These are phyloP conservation scores for Bryoglossum gracile DNA, from an alignment of 495 filamentous ascomycete species.

Conservation along the genomic window DNA sequence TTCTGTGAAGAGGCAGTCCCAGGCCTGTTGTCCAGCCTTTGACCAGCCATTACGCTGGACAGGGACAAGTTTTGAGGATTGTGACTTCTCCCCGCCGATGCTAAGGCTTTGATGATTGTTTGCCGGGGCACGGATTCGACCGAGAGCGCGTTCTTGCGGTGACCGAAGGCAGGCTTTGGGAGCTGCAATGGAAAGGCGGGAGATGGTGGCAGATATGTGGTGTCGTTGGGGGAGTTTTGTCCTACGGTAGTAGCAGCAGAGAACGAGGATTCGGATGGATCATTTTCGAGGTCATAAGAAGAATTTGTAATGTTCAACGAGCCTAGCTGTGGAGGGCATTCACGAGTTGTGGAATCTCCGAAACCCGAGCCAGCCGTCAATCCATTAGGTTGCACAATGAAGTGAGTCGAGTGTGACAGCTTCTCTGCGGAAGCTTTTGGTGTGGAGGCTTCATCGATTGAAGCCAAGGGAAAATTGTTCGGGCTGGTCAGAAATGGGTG, in stretches of 20 bases:
- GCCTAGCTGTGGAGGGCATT: slow-evolving; percentile 29
- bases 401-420: neutral
- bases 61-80: slow-evolving; percentile 46
- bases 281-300: slow-evolving; percentile 28
- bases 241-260: slow-evolving; percentile 25
- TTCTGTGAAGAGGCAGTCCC: slow-evolving; percentile 46
- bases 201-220: slow-evolving; percentile 17
- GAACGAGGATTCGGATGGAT: slow-evolving; percentile 22
- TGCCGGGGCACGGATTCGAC: slow-evolving; percentile 71
- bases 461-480: slow-evolving; percentile 19
- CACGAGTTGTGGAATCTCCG: slow-evolving; percentile 36
- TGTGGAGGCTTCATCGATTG: slow-evolving; percentile 11
- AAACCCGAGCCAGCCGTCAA: slow-evolving; percentile 23
- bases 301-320: slow-evolving; percentile 28
- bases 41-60: slow-evolving; percentile 39
- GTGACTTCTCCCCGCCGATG: slow-evolving; percentile 58
- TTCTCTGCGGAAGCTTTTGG: neutral
- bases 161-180: slow-evolving; percentile 39
- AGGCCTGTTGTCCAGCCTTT: slow-evolving; percentile 18
- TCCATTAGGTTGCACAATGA: slow-evolving; percentile 7
- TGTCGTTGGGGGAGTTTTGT: slow-evolving; percentile 15
- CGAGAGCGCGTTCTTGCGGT: slow-evolving; percentile 56
- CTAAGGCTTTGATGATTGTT: slow-evolving; percentile 83
- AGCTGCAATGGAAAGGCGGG: slow-evolving; percentile 26
- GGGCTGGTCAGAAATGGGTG: slow-evolving; percentile 31